Conservation (phyloP, 805 yeast genomes). For the Saturnispora hagleri region DNA sequence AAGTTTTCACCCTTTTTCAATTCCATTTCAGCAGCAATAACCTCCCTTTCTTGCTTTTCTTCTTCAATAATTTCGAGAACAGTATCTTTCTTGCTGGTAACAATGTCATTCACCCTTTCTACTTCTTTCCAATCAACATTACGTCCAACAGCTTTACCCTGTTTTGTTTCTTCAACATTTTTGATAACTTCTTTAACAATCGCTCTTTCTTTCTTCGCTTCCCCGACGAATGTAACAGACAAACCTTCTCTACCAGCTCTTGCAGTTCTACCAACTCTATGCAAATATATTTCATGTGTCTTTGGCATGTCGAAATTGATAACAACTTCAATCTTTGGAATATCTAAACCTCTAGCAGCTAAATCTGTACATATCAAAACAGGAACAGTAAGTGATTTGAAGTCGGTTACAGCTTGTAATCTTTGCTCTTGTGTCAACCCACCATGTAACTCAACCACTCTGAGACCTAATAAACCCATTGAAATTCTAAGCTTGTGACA, state of each 20-base stretch:
- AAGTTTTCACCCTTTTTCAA: conserved; percentile 77
- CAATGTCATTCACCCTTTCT: conserved; percentile 52
- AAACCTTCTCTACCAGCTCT: conserved; percentile 97
- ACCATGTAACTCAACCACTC: conserved; percentile 76
- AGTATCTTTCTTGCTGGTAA: conserved; percentile 49
- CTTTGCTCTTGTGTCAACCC: conserved; percentile 89
- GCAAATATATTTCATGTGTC: conserved; percentile 81
- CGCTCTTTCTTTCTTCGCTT: conserved; percentile 71
- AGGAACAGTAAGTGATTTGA: conserved; percentile 76
- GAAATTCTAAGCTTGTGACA: conserved; percentile 81
- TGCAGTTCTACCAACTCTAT: conserved; percentile 98
- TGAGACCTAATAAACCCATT: conserved; percentile 65
- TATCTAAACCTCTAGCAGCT: conserved; percentile 99
- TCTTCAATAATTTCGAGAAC: conserved; percentile 76
- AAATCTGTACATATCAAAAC: conserved; percentile 91
- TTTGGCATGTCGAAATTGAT: conserved; percentile 95
- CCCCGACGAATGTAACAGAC: conserved; percentile 91
- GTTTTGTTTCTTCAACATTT: conserved; percentile 40
- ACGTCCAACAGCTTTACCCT: conserved; percentile 71
- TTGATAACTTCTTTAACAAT: conserved; percentile 89
- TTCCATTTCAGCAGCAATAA: conserved; percentile 86
- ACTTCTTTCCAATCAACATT: conserved; percentile 86
- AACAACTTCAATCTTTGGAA: conserved; percentile 93
- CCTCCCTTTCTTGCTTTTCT: conserved; percentile 82
- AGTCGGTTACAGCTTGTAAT: conserved; percentile 69